phyloP scores from a whole-genome alignment of 2,329 filamentous ascomycete genomes.

The Penicillium sp. region DNA sequence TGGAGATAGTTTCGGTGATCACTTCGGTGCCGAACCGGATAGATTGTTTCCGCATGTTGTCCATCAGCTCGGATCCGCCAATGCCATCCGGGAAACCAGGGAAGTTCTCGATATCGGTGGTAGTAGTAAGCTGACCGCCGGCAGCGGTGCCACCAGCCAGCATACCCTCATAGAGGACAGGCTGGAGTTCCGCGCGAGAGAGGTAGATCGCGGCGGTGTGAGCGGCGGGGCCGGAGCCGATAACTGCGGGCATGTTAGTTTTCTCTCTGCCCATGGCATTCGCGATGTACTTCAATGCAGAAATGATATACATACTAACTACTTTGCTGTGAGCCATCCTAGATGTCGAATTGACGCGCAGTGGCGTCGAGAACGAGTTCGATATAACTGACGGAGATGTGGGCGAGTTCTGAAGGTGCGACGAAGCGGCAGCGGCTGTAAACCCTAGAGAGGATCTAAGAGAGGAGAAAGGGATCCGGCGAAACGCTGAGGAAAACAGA shows the following conservation, averaged over 20 bases:
- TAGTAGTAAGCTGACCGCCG: constrained; percentile 95
- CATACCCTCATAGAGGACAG: constrained; percentile 96
- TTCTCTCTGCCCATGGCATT: not conserved
- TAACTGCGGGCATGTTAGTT: constrained; percentile 55
- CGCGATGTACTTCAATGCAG: not conserved
- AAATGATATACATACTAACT: constrained; percentile 66
- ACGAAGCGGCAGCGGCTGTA: constrained; percentile 73
- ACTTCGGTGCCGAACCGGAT: constrained; percentile 91
- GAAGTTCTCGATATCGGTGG: constrained; percentile 98
- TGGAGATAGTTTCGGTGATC: constrained; percentile 88
- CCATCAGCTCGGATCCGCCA: constrained; percentile 88
- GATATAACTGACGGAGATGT: constrained; percentile 42
- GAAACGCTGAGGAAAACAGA: constrained; percentile 86
- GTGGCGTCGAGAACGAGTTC: constrained; percentile 42
- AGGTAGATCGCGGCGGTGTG: constrained; percentile 98
- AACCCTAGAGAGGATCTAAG: constrained; percentile 75
- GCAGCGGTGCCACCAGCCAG: constrained; percentile 95
- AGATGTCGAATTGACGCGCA: constrained; percentile 47
- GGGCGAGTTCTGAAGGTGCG: constrained; percentile 65
- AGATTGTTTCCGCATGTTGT: constrained; percentile 91
- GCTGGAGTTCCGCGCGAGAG: constrained; percentile 89
- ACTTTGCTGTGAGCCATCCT: constrained; percentile 90
- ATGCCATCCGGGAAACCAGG: constrained; percentile 92
- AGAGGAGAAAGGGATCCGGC: constrained; percentile 64
- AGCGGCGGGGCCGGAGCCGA: constrained; percentile 94